Evolutionary conservation across 2,329 filamentous ascomycete species (phyloP).

Genomic region (Myriosclerotinia duriaeana): DNA sequence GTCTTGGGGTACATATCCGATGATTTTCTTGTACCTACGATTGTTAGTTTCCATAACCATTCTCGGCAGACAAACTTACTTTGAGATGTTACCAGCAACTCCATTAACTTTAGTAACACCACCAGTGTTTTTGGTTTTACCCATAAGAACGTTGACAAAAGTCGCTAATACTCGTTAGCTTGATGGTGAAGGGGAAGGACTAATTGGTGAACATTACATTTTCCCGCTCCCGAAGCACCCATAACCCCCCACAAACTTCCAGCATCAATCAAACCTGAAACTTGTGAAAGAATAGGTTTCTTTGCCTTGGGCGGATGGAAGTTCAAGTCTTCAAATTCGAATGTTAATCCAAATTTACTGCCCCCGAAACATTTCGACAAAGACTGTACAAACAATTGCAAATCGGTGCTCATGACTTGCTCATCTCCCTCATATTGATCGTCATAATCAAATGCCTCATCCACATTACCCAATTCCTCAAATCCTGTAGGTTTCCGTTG

Average conservation of each 20-base stretch:
- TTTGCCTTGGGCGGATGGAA: conserved; percentile 49
- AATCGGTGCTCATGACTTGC: conserved; percentile 43
- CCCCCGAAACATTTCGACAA: conserved; percentile 53
- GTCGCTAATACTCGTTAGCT: conserved; percentile 43
- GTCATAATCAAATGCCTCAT: conserved; percentile 25
- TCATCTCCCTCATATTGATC: conserved; percentile 26
- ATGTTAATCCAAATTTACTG: conserved; percentile 53
- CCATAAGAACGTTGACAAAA: conserved; percentile 62
- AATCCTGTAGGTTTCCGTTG: conserved; percentile 31
- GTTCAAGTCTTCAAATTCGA: conserved; percentile 51
- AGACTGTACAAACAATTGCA: conserved; percentile 53
- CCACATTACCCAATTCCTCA: conserved; percentile 18
- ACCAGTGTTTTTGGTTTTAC: conserved; percentile 52
- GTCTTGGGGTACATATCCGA: conserved; percentile 62
- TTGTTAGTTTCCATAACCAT: conserved; percentile 1
- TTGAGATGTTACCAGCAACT: conserved; percentile 36
- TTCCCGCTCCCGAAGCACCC: conserved; percentile 59
- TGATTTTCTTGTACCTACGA: conserved; percentile 55
- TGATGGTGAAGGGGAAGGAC: background rate
- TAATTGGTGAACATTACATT: conserved; percentile 41
- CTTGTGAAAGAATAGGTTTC: conserved; percentile 51
- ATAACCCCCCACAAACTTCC: conserved; percentile 59
- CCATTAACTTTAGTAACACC: conserved; percentile 54
- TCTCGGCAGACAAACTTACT: conserved; percentile 24
- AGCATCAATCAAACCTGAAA: conserved; percentile 54